These are phyloP conservation scores for Alternaria rosae DNA, from an alignment of 2,329 filamentous ascomycete species.

Conservation along the genomic window DNA sequence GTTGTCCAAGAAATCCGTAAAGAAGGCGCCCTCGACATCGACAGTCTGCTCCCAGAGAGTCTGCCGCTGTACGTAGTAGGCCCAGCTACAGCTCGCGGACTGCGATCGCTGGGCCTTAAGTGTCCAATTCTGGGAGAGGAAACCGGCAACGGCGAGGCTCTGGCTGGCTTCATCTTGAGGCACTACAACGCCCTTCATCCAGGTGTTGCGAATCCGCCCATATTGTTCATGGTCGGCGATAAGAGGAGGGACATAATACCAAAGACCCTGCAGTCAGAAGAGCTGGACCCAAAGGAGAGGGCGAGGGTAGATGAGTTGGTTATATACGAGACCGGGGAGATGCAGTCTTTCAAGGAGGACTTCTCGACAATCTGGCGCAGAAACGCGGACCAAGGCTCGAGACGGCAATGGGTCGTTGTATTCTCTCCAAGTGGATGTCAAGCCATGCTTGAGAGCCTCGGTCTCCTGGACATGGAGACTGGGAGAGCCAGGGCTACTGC, in stretches of 20 bases:
- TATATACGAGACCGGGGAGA: slow-evolving; percentile 86
- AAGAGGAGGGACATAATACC: slow-evolving; percentile 90
- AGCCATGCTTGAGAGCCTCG: slow-evolving; percentile 64
- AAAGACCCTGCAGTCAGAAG: slow-evolving; percentile 71
- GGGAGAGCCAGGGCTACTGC: slow-evolving; percentile 41
- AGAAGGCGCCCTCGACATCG: slow-evolving; percentile 30
- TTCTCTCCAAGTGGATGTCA: slow-evolving; percentile 70
- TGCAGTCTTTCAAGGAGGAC: slow-evolving; percentile 76
- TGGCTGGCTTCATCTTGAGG: slow-evolving; percentile 78
- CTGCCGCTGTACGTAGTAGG: slow-evolving; percentile 80
- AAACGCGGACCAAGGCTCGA: slow-evolving; percentile 48
- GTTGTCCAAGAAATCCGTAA: slow-evolving; percentile 65
- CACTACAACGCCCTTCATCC: slow-evolving; percentile 68
- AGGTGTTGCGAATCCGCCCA: slow-evolving; percentile 59
- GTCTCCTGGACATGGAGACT: slow-evolving; percentile 52
- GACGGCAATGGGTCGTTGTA: slow-evolving; percentile 75
- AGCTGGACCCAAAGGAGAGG: slow-evolving; percentile 58
- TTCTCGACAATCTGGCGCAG: slow-evolving; percentile 63
- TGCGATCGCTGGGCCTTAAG: slow-evolving; percentile 62
- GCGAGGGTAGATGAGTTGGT: slow-evolving; percentile 79
- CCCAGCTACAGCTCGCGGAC: slow-evolving; percentile 78
- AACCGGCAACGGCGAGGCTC: slow-evolving; percentile 81
- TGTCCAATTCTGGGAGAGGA: slow-evolving; percentile 77
- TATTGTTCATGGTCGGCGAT: slow-evolving; percentile 91
- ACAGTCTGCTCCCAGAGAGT: slow-evolving; percentile 53